phyloP scores from a whole-genome alignment of 2,329 filamentous ascomycete genomes.

The Penicillium capsulatum region DNA sequence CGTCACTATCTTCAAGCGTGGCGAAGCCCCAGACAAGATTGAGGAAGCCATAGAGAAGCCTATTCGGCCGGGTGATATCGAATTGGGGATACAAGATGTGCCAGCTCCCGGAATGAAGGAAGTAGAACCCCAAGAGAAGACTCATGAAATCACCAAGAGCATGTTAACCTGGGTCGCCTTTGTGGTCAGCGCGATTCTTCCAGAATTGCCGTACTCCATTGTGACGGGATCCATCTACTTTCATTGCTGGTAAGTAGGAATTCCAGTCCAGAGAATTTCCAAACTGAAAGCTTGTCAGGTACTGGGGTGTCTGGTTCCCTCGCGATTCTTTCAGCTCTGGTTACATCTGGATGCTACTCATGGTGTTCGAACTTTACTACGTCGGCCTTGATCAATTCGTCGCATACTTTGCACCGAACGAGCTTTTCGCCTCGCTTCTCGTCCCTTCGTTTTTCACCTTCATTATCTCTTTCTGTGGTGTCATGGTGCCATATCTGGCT shows the following conservation, averaged over 20 bases:
- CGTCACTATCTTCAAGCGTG: conserved; percentile 70
- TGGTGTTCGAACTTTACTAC: conserved; percentile 65
- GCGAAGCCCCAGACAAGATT: conserved; percentile 57
- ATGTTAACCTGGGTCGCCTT: conserved; percentile 71
- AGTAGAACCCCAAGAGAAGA: conserved; percentile 23
- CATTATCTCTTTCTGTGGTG: conserved; percentile 68
- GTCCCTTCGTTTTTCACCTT: conserved; percentile 68
- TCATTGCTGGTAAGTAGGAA: conserved; percentile 53
- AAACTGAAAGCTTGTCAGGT: conserved; percentile 40
- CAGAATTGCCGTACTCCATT: conserved; percentile 66
- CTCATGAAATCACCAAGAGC: conserved; percentile 56
- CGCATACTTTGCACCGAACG: conserved; percentile 62
- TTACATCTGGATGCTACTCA: conserved; percentile 60
- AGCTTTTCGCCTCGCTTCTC: conserved; percentile 61
- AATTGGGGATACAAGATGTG: conserved; percentile 40
- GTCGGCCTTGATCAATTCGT: conserved; percentile 64
- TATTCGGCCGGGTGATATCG: conserved; percentile 47
- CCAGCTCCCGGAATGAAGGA: conserved; percentile 16
- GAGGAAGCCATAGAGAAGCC: conserved; percentile 53
- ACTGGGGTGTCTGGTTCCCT: conserved; percentile 53
- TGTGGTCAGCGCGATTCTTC: conserved; percentile 60
- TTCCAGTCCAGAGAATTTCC: not conserved
- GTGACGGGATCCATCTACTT: conserved; percentile 63
- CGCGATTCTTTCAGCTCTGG: conserved; percentile 56
- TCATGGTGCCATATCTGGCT: conserved; percentile 62